Percentiles rank a stretch among this genome's conserved stretches.
These are phyloP conservation scores for Tuber melanosporum DNA, from an alignment of 495 filamentous ascomycete genomes.

Conservation along the genomic window DNA sequence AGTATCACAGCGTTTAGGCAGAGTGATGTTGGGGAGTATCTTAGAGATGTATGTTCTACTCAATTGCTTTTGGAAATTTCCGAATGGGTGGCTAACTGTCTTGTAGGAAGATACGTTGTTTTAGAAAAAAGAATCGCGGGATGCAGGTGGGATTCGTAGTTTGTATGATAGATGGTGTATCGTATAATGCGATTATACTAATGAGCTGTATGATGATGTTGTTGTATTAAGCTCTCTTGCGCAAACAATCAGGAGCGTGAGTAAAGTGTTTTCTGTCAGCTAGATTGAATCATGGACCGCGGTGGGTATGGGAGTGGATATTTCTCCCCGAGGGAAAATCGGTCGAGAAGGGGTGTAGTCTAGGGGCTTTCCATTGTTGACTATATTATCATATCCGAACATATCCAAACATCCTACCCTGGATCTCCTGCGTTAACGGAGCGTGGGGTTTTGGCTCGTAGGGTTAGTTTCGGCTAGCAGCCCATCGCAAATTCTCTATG, in stretches of 20 bases:
- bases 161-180: conserved; percentile 26
- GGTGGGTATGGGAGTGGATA: neutral
- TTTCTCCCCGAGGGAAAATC: neutral
- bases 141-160: conserved; percentile 13
- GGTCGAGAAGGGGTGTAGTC: neutral
- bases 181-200: conserved; percentile 15
- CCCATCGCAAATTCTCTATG: neutral
- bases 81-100: conserved; percentile 15
- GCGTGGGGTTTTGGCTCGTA: neutral
- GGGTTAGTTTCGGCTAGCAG: neutral
- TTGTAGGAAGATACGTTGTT: conserved; percentile 40
- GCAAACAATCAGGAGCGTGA: neutral
- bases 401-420: neutral
- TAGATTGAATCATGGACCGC: neutral
- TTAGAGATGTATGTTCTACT: conserved; percentile 57
- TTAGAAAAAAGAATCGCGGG: conserved; percentile 19
- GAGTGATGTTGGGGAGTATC: conserved; percentile 84
- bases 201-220: conserved; percentile 24
- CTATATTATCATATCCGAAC: too few species aligned
- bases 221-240: neutral
- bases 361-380: neutral
- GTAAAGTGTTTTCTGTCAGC: neutral
- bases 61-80: neutral
- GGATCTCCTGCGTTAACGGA: neutral
- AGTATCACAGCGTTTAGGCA: conserved; percentile 78